These are phyloP conservation scores for Ophioceras dolichostomum DNA, from an alignment of 2,329 filamentous ascomycete genomes.

Conservation along the genomic window DNA sequence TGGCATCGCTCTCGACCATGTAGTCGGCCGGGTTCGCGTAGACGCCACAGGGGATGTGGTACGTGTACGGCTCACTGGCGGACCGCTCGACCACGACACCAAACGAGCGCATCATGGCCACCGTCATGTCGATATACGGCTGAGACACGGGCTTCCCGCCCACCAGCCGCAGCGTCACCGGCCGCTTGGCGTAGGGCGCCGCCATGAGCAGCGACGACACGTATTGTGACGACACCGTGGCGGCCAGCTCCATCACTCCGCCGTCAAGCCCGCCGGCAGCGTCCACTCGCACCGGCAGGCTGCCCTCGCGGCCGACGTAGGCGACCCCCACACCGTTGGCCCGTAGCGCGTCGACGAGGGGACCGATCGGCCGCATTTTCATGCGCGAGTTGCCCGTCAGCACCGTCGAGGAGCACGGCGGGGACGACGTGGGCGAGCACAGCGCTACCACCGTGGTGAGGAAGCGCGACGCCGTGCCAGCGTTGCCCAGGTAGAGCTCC, in stretches of 20 bases:
- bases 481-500: constrained; percentile 87
- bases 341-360: constrained; percentile 80
- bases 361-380: constrained; percentile 89
- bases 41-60: constrained; percentile 75
- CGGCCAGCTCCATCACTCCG: constrained; percentile 80
- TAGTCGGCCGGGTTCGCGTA: constrained; percentile 83
- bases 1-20: constrained; percentile 90
- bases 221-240: constrained; percentile 97
- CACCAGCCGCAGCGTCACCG: constrained; percentile 78
- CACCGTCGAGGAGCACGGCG: constrained; percentile 50
- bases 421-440: constrained; percentile 47
- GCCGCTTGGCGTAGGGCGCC: constrained; percentile 88
- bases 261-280: constrained; percentile 76
- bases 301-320: constrained; percentile 73
- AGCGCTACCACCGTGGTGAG: constrained; percentile 84
- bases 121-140: constrained; percentile 97
- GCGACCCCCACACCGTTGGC: constrained; percentile 79
- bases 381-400: constrained; percentile 92
- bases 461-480: constrained; percentile 91
- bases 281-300: constrained; percentile 71
- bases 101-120: constrained; percentile 92
- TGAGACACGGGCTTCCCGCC: constrained; percentile 98
- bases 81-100: constrained; percentile 72
- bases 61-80: constrained; percentile 71
- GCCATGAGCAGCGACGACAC: constrained; percentile 96